Base-by-base conservation (phyloP, 192 early-diverging fungal genomes). In the Gaertneriomyces sp. region DNA sequence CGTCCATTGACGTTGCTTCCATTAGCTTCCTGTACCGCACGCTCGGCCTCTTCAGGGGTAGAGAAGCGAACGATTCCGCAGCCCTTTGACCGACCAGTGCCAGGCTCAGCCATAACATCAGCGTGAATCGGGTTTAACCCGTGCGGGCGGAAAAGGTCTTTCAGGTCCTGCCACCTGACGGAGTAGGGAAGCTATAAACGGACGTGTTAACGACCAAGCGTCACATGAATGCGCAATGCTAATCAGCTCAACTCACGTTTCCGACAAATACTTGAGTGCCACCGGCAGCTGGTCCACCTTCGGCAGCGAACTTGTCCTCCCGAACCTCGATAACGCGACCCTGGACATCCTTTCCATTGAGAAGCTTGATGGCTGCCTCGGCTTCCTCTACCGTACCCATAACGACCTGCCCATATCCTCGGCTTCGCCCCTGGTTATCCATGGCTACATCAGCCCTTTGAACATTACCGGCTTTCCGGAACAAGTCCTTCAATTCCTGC, bases 401-500 rank as follows among this genome's bases (percentile, higher is more conserved):
- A 11, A 89, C 45, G 19, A 90, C 88, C 25, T 83, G 85, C 9
- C 87, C 91, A 76, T 85, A 91, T 5, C 91, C 91, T 45, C 85
- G 74, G 76, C 83, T 87, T 49, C 84, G 75, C 17, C 90, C 90
- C 71, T 85, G 79, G 19, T 53, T 71, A 66, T 82, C 83, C 19
- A 72, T 69, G 12, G 81, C 79, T 16, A 93, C 79, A 63, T 93
- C 89, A 39, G 87, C 90, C 5, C 88, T 73, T 42, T 85, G 62
- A 39, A 91, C 83, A 42, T 79, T 79, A 39, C 90, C 89, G n/a
- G 53, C 73, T 60, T 82, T 76, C 33, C 86, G 79, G 71, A 93
- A 90, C 42, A 88, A 76, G 69, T 91, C 88, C 75, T 91, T 91
- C 33, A 93, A 74, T 58, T 93, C 91, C 60, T 90, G 87, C 90